Evolutionary conservation across 495 filamentous ascomycete species (phyloP).

Genomic region (Cercophora sp.): DNA sequence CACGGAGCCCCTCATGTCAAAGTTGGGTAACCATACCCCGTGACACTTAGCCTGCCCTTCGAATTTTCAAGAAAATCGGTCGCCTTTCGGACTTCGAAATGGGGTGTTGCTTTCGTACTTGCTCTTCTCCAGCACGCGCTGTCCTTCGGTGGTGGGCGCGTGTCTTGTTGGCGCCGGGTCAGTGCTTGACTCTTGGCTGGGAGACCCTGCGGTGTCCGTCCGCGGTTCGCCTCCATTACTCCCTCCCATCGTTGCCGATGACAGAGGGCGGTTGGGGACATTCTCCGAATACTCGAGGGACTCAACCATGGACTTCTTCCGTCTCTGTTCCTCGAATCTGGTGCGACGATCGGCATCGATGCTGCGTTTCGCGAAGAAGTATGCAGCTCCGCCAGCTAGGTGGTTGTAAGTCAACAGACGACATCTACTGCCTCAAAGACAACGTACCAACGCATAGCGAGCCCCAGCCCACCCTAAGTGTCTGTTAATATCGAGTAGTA

Average conservation of each 20-base stretch:
- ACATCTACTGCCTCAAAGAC: neutral
- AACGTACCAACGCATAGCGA: slow-evolving; percentile 70
- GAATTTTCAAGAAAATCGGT: slow-evolving; percentile 61
- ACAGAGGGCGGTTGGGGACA: slow-evolving; percentile 25
- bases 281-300: slow-evolving; percentile 55
- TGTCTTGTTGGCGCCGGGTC: slow-evolving; percentile 88
- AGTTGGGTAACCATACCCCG: neutral
- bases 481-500: slow-evolving; percentile 10
- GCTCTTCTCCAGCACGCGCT: slow-evolving; percentile 71
- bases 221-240: slow-evolving; percentile 37
- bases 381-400: slow-evolving; percentile 76
- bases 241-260: slow-evolving; percentile 38
- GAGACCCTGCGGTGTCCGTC: slow-evolving; percentile 62
- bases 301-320: slow-evolving; percentile 58
- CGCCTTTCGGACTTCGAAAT: slow-evolving; percentile 71
- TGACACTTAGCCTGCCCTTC: neutral
- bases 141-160: slow-evolving; percentile 66
- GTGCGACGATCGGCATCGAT: slow-evolving; percentile 83
- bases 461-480: slow-evolving; percentile 75
- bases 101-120: slow-evolving; percentile 78
- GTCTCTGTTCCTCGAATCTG: slow-evolving; percentile 63
- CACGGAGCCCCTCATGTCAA: too few species aligned
- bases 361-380: slow-evolving; percentile 91
- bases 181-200: slow-evolving; percentile 70
- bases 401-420: neutral